Conservation (phyloP, 2,329 filamentous ascomycete genomes). For the Phaeosphaeria sp. region DNA sequence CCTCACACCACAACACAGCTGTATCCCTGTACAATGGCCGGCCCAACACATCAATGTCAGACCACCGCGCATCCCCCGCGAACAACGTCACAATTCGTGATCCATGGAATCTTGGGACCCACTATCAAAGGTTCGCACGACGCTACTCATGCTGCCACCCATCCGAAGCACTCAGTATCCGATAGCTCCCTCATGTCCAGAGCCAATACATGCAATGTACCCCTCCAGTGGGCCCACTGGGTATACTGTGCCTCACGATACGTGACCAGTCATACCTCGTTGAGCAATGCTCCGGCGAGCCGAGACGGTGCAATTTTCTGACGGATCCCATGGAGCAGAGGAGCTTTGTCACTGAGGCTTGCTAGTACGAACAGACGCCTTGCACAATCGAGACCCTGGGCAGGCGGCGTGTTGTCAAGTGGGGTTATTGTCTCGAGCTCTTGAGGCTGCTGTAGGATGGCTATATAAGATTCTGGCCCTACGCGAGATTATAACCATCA, state of each 20-base stretch:
- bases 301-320: constrained; percentile 23
- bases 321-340: constrained; percentile 34
- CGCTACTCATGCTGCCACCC: constrained; percentile 29
- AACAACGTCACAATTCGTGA: constrained; percentile 9
- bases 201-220: constrained; percentile 20
- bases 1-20: constrained; percentile 31
- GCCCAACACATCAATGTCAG: constrained; percentile 24
- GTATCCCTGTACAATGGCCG: not conserved
- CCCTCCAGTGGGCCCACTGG: constrained; percentile 31
- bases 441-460: not conserved
- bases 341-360: constrained; percentile 12
- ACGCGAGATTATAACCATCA: constrained; percentile 12
- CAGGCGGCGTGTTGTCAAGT: not conserved
- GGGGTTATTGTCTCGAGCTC: constrained; percentile 18
- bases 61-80: constrained; percentile 15
- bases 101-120: constrained; percentile 9
- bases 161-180: constrained; percentile 43
- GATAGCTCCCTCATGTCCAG: constrained; percentile 19
- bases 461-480: constrained; percentile 29
- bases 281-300: constrained; percentile 24
- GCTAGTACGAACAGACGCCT: constrained; percentile 7
- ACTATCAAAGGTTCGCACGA: constrained; percentile 13
- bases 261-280: constrained; percentile 16
- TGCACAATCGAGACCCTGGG: constrained; percentile 17
- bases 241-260: constrained; percentile 9